These are phyloP conservation scores for Saksenaea oblongispora DNA, from an alignment of 371 early-diverging fungal species.

Conservation along the genomic window DNA sequence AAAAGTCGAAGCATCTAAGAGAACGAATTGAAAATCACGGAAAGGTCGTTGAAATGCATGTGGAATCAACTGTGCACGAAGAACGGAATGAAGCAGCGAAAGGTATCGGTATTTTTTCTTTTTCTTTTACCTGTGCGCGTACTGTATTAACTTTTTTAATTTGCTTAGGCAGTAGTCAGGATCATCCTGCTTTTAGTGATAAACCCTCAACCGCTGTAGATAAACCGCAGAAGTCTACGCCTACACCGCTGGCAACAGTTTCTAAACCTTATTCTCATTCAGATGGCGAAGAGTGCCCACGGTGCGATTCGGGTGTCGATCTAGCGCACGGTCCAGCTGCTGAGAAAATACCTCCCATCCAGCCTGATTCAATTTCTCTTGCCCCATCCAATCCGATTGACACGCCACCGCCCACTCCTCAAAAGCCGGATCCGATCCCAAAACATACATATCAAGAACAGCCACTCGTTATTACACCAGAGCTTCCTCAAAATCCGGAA, in stretches of 20 bases:
- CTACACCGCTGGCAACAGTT: background rate
- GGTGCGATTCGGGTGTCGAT: background rate
- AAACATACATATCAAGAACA: background rate
- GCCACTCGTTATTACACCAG: constrained; percentile 4
- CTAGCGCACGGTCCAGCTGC: background rate
- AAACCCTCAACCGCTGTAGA: background rate
- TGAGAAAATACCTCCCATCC: background rate
- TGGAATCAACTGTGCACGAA: background rate
- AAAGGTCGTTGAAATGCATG: background rate
- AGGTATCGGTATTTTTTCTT: background rate
- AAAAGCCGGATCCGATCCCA: background rate
- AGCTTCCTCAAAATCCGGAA: background rate
- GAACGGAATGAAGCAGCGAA: background rate
- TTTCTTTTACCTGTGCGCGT: background rate
- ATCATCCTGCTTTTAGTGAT: background rate
- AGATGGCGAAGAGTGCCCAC: background rate
- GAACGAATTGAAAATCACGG: background rate
- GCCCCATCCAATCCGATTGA: background rate
- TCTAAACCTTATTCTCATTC: background rate
- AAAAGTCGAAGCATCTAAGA: background rate
- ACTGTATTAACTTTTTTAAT: background rate
- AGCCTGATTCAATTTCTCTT: background rate
- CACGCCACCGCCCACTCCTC: background rate
- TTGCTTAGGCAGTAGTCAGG: background rate
- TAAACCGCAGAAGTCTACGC: background rate